Evolutionary conservation across 306 rosid genomes (phyloP), one percentile per base, ranked within the genome.

Genomic region (Erythrophleum fordii): DNA sequence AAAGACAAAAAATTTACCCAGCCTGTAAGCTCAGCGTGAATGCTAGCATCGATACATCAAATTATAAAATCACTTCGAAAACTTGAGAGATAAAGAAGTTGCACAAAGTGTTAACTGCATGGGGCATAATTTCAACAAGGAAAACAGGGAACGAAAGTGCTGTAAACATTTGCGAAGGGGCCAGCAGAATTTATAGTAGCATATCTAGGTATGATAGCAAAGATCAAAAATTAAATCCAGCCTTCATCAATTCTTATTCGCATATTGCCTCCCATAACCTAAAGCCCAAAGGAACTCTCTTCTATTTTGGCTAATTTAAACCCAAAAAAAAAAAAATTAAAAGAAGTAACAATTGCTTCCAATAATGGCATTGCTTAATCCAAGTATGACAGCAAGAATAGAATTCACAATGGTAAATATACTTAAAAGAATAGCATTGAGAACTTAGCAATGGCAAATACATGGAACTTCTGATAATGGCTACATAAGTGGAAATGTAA

Each of bases 381-480:
- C 12, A 55, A 55, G 49, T 39, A 37, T 20, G 73, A 8, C 31
- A 20, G 48, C 28, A 55, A 3, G 18, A 23, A 58, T 9, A 49
- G 13, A 55, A 9, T 55, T 55, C 62, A 55, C 1, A 22, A 23
- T 20, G 14, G 62, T 55, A 68, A 12, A 9, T 26, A 61, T 8
- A 16, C 64, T 49, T 18, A 2, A 6, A 52, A 68, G 44, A 45
- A 44, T 65, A 23, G 11, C 2, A 18, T 11, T 28, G 23, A 75
- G 31, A 42, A 67, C n/a, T 67, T 75, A 13, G 8, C 42, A 39
- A 5, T 39, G 42, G 6, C n/a, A 52, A 52, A 52, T 18, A 52
- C 55, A 66, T 37, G 25, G 48, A 67, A 41, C 34, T 67, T 20
- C 52, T 9, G n/a, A 22, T 22, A 69, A 82, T 22, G 72, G 31